Evolutionary conservation across 2,329 filamentous ascomycete species (phyloP), one percentile per base, ranked within the genome.

Genomic region (Fusarium clavum): DNA sequence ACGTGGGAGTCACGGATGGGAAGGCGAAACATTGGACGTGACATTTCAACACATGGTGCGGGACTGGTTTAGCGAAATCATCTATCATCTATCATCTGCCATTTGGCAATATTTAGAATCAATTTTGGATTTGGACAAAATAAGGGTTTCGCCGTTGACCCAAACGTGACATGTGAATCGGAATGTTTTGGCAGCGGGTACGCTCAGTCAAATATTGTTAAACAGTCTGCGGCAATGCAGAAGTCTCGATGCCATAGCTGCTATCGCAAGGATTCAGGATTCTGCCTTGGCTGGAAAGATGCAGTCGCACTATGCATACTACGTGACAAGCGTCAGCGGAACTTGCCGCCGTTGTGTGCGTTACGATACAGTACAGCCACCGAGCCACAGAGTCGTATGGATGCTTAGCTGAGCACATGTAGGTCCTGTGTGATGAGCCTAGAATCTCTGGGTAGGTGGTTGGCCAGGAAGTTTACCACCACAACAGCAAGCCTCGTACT

Each of bases 41-140:
- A 63, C 74, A 76, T 75, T 76, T 76, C 74, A 76, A 76, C 74
- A 76, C 32, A 75, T 74, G 71, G 65, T 72, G 70, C 55, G 62
- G 71, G 67, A 68, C 48, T 45, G 57, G 44, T 57, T 57, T 62
- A 56, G 69, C 64, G 69, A 57, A 57, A 67, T 44, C 25, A 66
- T 58, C 43, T 55, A 57, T 53, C 27, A 62, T 63, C 32, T 69
- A 57, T 53, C 29, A 63, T 63, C 32, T 69, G 65, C 64, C 41
- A 25, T 20, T 69, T 55, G 57, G 57, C 54, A 69, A 67, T 64
- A 63, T 34, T 57, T 61, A 53, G 43, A 67, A 65, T 55, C 57
- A 56, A 57, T 30, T 53, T 64, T 49, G 43, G 46, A 44, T 57
- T 51, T 44, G 59, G 41, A 56, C 14, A n/a, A 22, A 47, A 16